phyloP scores from a whole-genome alignment of 2,329 filamentous ascomycete genomes.

The Ciborinia camelliae region DNA sequence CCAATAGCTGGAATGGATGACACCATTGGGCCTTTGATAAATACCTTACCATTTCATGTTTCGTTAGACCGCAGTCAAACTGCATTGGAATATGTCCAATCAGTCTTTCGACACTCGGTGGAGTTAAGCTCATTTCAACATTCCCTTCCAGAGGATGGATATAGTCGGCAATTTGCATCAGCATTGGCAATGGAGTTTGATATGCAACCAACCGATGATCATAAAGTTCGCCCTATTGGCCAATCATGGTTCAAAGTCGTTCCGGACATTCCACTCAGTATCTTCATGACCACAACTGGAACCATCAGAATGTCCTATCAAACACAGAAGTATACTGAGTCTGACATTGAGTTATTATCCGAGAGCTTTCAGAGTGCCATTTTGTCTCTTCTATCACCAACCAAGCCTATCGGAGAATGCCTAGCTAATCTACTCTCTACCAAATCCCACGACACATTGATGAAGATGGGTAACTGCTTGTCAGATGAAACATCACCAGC shows the following conservation, averaged over 20 bases:
- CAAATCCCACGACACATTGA: not conserved
- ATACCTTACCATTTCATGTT: conserved; percentile 20
- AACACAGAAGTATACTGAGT: not conserved
- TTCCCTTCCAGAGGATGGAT: conserved; percentile 19
- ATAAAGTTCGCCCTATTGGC: not conserved
- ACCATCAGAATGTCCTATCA: conserved; percentile 14
- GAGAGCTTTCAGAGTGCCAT: not conserved
- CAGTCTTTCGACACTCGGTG: conserved; percentile 13
- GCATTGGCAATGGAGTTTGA: conserved; percentile 11
- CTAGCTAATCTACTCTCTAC: not conserved
- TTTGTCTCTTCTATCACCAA: not conserved
- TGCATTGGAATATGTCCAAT: conserved; percentile 13
- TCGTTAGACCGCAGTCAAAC: conserved; percentile 1
- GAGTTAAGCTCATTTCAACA: conserved; percentile 16
- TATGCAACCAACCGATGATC: not conserved
- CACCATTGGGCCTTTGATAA: conserved; percentile 37
- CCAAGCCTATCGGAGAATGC: not conserved
- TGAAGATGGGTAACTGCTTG: conserved; percentile 15
- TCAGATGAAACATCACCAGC: conserved; percentile 1
- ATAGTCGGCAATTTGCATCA: conserved; percentile 13
- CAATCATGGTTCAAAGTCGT: conserved; percentile 7
- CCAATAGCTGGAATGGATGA: conserved; percentile 34
- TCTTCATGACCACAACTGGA: conserved; percentile 8
- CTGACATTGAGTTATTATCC: not conserved
- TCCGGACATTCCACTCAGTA: conserved; percentile 14